Percentiles rank a stretch among this genome's conserved stretches.
Conservation (phyloP, 116 monocot genomes). For the Trichopus zeylanicus region DNA sequence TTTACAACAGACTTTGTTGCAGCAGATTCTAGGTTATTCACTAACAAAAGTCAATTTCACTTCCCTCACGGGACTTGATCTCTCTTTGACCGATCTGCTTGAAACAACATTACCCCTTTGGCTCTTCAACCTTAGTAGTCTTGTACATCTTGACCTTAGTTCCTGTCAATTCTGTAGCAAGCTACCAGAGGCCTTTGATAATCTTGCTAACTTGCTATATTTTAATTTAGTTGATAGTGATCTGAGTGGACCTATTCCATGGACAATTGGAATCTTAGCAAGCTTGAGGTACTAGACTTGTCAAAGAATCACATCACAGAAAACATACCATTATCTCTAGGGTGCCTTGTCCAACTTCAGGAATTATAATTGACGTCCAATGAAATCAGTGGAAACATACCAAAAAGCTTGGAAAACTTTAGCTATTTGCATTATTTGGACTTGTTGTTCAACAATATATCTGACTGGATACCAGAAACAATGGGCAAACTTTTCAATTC, state of each 20-base stretch:
- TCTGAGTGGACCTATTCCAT: not conserved
- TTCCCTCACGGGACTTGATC: not conserved
- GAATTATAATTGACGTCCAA: not conserved
- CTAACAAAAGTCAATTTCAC: not conserved
- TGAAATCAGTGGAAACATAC: not conserved
- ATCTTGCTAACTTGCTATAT: not conserved
- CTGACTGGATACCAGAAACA: no score
- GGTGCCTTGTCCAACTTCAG: not conserved
- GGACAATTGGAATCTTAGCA: no score
- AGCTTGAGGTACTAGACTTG: not conserved
- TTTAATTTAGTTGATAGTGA: not conserved
- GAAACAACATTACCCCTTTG: not conserved
- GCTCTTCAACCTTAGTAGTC: not conserved
- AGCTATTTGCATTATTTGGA: not conserved
- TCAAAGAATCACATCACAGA: not conserved
- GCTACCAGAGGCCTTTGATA: not conserved
- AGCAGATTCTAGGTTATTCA: not conserved
- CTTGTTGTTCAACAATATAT: no score
- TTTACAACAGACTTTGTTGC: not conserved
- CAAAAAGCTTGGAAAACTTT: not conserved
- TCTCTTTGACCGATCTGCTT: not conserved
- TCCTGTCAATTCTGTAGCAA: not conserved
- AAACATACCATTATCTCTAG: not conserved
- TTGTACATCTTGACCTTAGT: not conserved
- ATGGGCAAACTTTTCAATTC: no score